Percentiles rank a stretch among this genome's conserved stretches.
phyloP scores from a whole-genome alignment of 2,329 filamentous ascomycete genomes.

The Fusarium musae region DNA sequence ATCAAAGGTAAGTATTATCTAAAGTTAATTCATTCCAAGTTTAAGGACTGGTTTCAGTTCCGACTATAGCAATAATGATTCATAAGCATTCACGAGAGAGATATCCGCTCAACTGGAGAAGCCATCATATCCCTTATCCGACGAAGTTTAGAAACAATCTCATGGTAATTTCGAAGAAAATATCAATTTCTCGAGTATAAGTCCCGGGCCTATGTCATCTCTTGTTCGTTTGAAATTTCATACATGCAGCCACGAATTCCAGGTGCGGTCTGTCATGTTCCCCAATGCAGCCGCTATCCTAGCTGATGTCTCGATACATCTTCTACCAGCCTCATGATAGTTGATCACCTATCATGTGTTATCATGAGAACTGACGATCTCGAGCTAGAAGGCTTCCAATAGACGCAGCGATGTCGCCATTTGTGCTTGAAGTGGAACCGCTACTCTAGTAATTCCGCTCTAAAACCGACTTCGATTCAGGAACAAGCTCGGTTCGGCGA shows the following conservation, averaged over 20 bases:
- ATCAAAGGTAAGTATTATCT: accelerated
- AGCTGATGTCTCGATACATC: background rate
- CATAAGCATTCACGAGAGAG: too few species aligned
- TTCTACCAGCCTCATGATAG: background rate
- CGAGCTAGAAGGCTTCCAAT: background rate
- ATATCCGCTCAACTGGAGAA: too few species aligned
- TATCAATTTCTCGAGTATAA: background rate
- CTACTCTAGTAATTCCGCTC: background rate
- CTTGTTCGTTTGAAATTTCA: background rate
- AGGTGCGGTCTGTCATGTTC: background rate
- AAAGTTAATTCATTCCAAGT: background rate
- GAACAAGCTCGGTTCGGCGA: conserved; percentile 35
- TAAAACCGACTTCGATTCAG: background rate
- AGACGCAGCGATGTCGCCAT: background rate
- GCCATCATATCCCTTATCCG: too few species aligned
- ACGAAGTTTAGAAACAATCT: too few species aligned
- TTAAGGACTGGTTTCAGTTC: background rate
- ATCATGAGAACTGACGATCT: background rate
- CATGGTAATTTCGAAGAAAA: too few species aligned
- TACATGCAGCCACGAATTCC: background rate
- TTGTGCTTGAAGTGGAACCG: conserved; percentile 1
- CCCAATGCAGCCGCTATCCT: too few species aligned
- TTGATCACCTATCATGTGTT: background rate
- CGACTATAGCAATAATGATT: too few species aligned
- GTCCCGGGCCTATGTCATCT: too few species aligned